A percentile compares a stretch with the other conserved stretches of the same genome.
These are phyloP conservation scores for Nakazawaea ernobii DNA, from an alignment of 805 yeast species.

Conservation along the genomic window DNA sequence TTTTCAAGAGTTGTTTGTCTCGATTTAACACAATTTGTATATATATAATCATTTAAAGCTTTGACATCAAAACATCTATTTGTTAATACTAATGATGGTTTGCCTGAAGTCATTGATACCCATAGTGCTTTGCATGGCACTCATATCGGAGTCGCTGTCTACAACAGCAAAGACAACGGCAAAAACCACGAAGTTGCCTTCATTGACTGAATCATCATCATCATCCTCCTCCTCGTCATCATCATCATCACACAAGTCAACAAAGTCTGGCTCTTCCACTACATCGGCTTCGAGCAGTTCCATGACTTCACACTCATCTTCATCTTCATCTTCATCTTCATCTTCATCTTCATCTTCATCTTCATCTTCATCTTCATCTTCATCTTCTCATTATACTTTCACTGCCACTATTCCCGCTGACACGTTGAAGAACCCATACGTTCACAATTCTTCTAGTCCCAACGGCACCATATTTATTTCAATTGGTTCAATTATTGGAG, in stretches of 20 bases:
- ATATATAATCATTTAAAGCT: too few relatives aligned
- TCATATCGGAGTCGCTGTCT: background rate
- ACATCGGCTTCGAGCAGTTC: background rate
- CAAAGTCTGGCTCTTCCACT: background rate
- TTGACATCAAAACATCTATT: background rate
- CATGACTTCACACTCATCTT: background rate
- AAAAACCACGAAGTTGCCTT: background rate
- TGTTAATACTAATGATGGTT: background rate
- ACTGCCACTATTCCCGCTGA: slow-evolving; percentile 17
- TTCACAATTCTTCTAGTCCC: slow-evolving; percentile 21
- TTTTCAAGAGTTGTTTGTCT: too few relatives aligned
- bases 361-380: slow-evolving; percentile 2
- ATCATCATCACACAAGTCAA: too few relatives aligned
- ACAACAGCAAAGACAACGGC: background rate
- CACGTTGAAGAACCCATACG: slow-evolving; percentile 25
- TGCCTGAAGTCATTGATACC: background rate
- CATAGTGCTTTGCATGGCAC: background rate
- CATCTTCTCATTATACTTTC: slow-evolving; percentile 15
- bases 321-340: slow-evolving; percentile 4
- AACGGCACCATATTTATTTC: slow-evolving; percentile 37
- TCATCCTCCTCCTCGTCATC: too few relatives aligned
- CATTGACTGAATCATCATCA: too few relatives aligned
- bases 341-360: background rate
- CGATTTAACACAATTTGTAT: too few relatives aligned
- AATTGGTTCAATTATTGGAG: slow-evolving; percentile 30